Percentiles rank a stretch among this genome's conserved stretches.
phyloP scores from a whole-genome alignment of 306 rosid genomes.

The Cucumis sativus region DNA sequence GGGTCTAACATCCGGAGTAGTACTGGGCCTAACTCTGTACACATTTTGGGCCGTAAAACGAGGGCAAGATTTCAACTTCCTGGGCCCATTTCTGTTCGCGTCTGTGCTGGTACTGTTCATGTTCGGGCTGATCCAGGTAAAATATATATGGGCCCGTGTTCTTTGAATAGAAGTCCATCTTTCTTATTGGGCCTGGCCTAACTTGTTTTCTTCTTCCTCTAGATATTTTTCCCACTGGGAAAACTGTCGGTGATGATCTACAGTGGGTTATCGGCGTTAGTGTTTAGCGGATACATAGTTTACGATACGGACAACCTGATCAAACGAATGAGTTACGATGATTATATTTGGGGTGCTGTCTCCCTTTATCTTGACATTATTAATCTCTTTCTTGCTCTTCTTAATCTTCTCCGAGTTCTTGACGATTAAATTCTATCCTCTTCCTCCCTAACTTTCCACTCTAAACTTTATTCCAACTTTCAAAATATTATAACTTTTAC shows the following conservation, averaged over 20 bases:
- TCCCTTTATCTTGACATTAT: slow-evolving; percentile 14
- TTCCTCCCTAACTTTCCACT: too few relatives aligned
- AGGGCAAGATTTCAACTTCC: slow-evolving; percentile 22
- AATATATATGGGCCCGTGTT: background rate
- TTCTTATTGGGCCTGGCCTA: background rate
- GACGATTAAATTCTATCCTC: background rate
- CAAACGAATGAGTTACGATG: slow-evolving; percentile 20
- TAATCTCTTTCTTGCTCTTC: slow-evolving; percentile 12
- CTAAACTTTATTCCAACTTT: too few relatives aligned
- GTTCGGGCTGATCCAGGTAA: slow-evolving; percentile 22
- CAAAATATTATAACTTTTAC: too few relatives aligned
- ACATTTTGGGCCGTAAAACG: slow-evolving; percentile 29
- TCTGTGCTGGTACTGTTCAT: slow-evolving; percentile 13
- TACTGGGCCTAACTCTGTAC: slow-evolving; percentile 18
- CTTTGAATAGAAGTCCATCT: background rate
- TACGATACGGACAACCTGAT: slow-evolving; percentile 24
- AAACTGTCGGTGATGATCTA: slow-evolving; percentile 8
- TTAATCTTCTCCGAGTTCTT: background rate
- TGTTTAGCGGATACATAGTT: slow-evolving; percentile 14
- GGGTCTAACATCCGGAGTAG: slow-evolving; percentile 15
- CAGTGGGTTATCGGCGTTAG: slow-evolving; percentile 6
- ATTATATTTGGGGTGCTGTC: slow-evolving; percentile 20
- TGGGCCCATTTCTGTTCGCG: slow-evolving; percentile 27
- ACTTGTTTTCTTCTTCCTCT: background rate
- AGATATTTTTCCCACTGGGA: slow-evolving; percentile 17